Percentiles rank a stretch among this genome's conserved stretches.
Evolutionary conservation across 352 stramenopile species (phyloP).

Genomic region (Globisporangium iwayamae): DNA sequence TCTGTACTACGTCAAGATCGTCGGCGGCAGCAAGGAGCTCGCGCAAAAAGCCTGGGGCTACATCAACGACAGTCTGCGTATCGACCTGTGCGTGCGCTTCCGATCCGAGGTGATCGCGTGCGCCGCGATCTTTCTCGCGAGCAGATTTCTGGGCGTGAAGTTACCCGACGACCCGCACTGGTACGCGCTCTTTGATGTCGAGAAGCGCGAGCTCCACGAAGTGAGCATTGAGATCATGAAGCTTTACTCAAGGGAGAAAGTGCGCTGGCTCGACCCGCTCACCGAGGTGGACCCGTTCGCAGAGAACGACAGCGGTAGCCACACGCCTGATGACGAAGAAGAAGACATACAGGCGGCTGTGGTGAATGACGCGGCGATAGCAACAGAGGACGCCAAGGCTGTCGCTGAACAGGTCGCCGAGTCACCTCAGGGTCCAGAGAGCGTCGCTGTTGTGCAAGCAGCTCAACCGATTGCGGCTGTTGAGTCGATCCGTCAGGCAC

Average conservation of each 20-base stretch:
- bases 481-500: background rate
- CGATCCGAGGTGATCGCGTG: conserved; percentile 84
- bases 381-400: background rate
- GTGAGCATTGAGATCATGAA: conserved; percentile 55
- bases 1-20: conserved; percentile 90
- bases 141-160: conserved; percentile 49
- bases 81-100: conserved; percentile 83
- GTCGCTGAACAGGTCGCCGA: background rate
- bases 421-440: conserved; percentile 11
- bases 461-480: background rate
- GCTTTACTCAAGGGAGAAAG: conserved; percentile 52
- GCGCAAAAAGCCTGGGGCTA: conserved; percentile 88
- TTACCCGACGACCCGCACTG: conserved; percentile 56
- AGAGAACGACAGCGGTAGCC: conserved; percentile 35
- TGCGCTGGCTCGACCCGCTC: conserved; percentile 70
- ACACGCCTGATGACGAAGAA: conserved; percentile 8
- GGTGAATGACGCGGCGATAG: background rate
- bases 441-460: background rate
- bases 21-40: conserved; percentile 64
- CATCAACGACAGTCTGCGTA: conserved; percentile 88
- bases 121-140: conserved; percentile 86
- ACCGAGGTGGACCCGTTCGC: conserved; percentile 69
- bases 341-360: background rate
- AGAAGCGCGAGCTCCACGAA: conserved; percentile 39
- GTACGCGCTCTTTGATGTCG: conserved; percentile 70